Evolutionary conservation across 495 filamentous ascomycete genomes (phyloP).

Genomic region (Xylaria telfairii): DNA sequence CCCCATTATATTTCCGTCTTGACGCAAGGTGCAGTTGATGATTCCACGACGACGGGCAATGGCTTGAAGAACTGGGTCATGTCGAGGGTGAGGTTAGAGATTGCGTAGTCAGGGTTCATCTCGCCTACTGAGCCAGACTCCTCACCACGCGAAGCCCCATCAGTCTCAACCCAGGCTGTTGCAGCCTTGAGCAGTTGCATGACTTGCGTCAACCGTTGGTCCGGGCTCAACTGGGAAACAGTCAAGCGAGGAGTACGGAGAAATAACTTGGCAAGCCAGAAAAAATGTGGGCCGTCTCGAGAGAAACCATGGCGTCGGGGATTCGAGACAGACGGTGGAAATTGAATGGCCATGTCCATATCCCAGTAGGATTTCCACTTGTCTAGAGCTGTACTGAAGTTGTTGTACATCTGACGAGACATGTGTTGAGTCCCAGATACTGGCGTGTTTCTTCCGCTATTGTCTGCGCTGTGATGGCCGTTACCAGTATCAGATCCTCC

Average conservation of each 20-base stretch:
- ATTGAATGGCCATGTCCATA: conserved; percentile 66
- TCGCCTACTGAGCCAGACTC: conserved; percentile 63
- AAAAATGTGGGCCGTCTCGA: conserved; percentile 69
- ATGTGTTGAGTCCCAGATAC: conserved; percentile 37
- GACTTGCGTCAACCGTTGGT: conserved; percentile 62
- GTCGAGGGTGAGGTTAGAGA: conserved; percentile 65
- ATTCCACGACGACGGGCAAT: conserved; percentile 43
- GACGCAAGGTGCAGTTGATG: conserved; percentile 40
- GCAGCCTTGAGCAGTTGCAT: conserved; percentile 65
- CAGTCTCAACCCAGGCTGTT: conserved; percentile 58
- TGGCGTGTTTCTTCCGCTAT: conserved; percentile 59
- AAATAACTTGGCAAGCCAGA: conserved; percentile 64
- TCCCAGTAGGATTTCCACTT: conserved; percentile 73
- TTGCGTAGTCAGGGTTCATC: conserved; percentile 65
- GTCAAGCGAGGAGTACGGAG: conserved; percentile 52
- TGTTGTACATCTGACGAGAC: conserved; percentile 44
- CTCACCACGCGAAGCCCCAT: conserved; percentile 57
- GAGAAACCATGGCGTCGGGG: conserved; percentile 65
- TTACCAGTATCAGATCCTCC: conserved; percentile 38
- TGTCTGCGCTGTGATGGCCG: conserved; percentile 37
- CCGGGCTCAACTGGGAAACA: conserved; percentile 57
- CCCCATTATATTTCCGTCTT: conserved; percentile 38
- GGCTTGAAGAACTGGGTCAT: conserved; percentile 70
- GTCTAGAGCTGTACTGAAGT: conserved; percentile 55
- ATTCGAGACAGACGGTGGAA: conserved; percentile 54